These are phyloP conservation scores for Fraxinus velutina DNA, from an alignment of 305 asterid species.

Conservation along the genomic window DNA sequence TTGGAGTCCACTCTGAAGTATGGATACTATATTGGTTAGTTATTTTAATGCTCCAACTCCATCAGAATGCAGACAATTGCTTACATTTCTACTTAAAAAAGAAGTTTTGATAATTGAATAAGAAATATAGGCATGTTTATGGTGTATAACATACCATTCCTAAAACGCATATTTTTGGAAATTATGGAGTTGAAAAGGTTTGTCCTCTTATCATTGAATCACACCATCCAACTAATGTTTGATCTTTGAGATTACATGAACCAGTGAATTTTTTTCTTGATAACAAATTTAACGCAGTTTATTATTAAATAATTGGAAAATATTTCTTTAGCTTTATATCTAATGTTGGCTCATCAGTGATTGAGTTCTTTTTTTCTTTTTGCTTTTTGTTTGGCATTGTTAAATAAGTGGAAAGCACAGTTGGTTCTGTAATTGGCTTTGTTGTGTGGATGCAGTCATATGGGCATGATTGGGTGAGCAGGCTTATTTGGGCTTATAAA, in stretches of 20 bases:
- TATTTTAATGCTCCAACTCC: background rate
- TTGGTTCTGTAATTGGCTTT: background rate
- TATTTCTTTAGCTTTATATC: background rate
- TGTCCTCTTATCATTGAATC: background rate
- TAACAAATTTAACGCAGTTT: background rate
- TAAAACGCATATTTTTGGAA: background rate
- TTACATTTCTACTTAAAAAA: background rate
- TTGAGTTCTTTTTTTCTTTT: background rate
- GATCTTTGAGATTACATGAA: background rate
- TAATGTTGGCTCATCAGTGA: background rate
- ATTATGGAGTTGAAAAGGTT: background rate
- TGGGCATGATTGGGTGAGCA: background rate
- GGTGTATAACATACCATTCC: background rate
- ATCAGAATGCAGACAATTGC: constrained; percentile 2
- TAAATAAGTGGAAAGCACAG: background rate
- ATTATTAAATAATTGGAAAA: background rate
- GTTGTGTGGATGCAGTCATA: background rate
- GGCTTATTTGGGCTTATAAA: background rate
- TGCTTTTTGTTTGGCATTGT: background rate
- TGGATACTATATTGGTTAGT: constrained; percentile 13
- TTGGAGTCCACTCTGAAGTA: constrained; percentile 14
- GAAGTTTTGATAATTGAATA: background rate
- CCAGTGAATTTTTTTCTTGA: background rate
- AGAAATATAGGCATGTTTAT: background rate
- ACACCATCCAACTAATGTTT: background rate